A percentile compares a stretch with the other conserved stretches of the same genome.
phyloP scores from a whole-genome alignment of 1,284 basidiomycete species.

The Fistulina hepatica region DNA sequence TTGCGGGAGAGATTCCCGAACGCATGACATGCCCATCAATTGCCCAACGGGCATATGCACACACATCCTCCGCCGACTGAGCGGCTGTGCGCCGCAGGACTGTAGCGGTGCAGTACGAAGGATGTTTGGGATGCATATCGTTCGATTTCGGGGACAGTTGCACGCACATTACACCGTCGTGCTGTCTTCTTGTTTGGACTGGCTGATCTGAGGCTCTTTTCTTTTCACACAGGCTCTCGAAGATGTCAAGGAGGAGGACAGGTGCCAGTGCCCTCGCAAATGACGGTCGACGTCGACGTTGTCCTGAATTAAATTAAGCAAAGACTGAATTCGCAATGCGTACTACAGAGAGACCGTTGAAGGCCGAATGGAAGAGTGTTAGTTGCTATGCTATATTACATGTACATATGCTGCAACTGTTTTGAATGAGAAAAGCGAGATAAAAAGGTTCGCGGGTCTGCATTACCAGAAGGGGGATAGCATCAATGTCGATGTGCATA shows the following conservation, averaged over 20 bases:
- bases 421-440: neutral
- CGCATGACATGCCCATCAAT: too few species aligned
- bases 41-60: too few species aligned
- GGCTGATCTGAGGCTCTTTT: neutral
- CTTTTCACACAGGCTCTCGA: neutral
- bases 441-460: neutral
- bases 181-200: neutral
- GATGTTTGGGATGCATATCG: too few species aligned
- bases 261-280: neutral
- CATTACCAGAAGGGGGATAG: too few species aligned
- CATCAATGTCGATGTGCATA: too few species aligned
- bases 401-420: neutral
- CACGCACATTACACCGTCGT: neutral
- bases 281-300: too few species aligned
- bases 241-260: neutral
- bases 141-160: too few species aligned
- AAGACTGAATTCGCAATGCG: constrained; percentile 1
- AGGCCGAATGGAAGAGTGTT: neutral
- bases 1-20: too few species aligned
- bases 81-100: neutral
- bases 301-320: too few species aligned
- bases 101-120: neutral
- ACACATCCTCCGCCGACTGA: neutral
- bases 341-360: neutral
- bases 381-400: neutral